Percentiles rank a stretch among this genome's conserved stretches.
phyloP scores from a whole-genome alignment of 179 eudicot genomes.

The Silene vulgaris region DNA sequence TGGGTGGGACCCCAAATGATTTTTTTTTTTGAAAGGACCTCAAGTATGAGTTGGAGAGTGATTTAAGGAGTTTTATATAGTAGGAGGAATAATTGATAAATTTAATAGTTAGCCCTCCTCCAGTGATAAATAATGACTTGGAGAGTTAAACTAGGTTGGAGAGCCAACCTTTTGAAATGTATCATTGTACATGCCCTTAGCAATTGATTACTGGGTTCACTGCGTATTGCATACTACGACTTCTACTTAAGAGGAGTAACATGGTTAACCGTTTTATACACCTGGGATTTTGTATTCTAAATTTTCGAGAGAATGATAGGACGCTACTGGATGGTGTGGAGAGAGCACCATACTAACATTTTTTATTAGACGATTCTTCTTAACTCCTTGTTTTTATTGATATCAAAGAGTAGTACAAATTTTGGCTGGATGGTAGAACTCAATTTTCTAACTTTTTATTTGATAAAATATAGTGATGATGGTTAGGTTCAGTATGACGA shows the following conservation, averaged over 20 bases:
- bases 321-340: neutral
- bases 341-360: neutral
- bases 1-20: too few relatives aligned
- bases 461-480: neutral
- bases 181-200: neutral
- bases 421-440: neutral
- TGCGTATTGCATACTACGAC: neutral
- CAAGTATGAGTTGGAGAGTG: too few relatives aligned
- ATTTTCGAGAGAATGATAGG: neutral
- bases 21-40: too few relatives aligned
- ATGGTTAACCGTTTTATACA: neutral
- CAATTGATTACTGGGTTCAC: slow-evolving; percentile 1
- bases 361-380: neutral
- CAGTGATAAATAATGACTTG: too few relatives aligned
- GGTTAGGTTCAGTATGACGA: neutral
- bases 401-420: neutral
- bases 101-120: too few relatives aligned
- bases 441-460: neutral
- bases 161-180: too few relatives aligned
- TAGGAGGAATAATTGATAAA: too few relatives aligned
- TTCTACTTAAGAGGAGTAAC: neutral
- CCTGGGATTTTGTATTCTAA: neutral
- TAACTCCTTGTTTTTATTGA: neutral
- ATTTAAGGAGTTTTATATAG: too few relatives aligned
- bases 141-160: too few relatives aligned